These are phyloP conservation scores for Colletotrichum chrysophilum DNA, from an alignment of 2,329 filamentous ascomycete species.

Conservation along the genomic window DNA sequence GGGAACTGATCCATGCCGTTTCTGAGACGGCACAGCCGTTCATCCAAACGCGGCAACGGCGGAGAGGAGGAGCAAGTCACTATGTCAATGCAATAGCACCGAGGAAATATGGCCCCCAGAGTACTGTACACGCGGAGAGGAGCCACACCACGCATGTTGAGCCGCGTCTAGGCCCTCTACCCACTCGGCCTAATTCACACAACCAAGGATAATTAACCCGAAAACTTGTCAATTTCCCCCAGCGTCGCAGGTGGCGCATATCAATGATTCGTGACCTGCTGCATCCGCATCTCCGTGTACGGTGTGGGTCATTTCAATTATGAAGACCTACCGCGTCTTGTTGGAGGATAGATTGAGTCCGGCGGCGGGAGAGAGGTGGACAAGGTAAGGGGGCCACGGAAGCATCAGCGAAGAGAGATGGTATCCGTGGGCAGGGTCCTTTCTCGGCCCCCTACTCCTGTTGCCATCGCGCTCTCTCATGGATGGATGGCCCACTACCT, in stretches of 20 bases:
- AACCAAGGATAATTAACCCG: conserved; percentile 2
- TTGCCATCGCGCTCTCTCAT: background rate
- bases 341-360: background rate
- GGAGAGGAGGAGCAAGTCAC: conserved; percentile 5
- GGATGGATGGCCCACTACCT: background rate
- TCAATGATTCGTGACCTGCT: conserved; percentile 5
- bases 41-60: conserved; percentile 14
- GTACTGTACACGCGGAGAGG: background rate
- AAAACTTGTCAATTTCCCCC: conserved; percentile 3
- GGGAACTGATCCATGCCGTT: background rate
- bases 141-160: conserved; percentile 5
- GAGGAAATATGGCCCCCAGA: background rate
- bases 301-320: background rate
- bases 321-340: background rate
- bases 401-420: background rate
- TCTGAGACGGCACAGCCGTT: conserved; percentile 16
- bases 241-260: background rate
- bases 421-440: background rate
- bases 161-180: background rate
- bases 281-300: background rate
- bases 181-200: background rate
- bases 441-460: background rate
- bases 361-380: background rate
- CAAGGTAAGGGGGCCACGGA: background rate
- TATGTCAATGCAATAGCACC: background rate